These are phyloP conservation scores for Brassica incana DNA, from an alignment of 345 rosid genomes.

Conservation along the genomic window DNA sequence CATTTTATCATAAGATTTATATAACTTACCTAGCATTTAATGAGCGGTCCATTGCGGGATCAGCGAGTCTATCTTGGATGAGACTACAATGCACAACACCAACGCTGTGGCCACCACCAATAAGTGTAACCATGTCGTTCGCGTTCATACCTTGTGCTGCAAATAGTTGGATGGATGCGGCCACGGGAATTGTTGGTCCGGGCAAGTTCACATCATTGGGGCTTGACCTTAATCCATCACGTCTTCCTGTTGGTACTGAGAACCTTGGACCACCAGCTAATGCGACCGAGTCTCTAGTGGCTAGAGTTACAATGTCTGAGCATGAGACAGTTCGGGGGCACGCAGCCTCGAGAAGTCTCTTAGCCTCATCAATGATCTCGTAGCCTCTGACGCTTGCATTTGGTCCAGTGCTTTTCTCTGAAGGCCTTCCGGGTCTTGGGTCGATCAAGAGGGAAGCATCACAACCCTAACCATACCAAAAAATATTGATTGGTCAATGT, in stretches of 20 bases:
- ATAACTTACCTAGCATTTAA: slow-evolving; percentile 35
- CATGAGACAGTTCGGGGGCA: slow-evolving; percentile 39
- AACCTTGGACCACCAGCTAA: slow-evolving; percentile 61
- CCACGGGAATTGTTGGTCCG: slow-evolving; percentile 51
- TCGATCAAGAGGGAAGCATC: slow-evolving; percentile 42
- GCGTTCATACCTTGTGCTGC: slow-evolving; percentile 45
- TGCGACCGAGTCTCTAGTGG: slow-evolving; percentile 58
- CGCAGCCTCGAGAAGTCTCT: slow-evolving; percentile 33
- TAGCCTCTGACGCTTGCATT: slow-evolving; percentile 39
- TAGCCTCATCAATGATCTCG: slow-evolving; percentile 42
- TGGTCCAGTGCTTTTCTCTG: slow-evolving; percentile 42
- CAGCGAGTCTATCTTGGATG: slow-evolving; percentile 55
- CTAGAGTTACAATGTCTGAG: slow-evolving; percentile 50
- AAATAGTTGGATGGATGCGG: slow-evolving; percentile 44
- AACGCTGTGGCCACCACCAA: slow-evolving; percentile 73
- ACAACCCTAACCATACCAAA: slow-evolving; percentile 36
- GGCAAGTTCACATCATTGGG: slow-evolving; percentile 57
- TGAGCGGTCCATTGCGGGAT: slow-evolving; percentile 54
- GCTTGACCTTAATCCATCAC: slow-evolving; percentile 57
- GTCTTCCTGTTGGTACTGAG: slow-evolving; percentile 57
- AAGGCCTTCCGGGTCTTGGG: slow-evolving; percentile 38
- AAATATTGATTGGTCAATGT: not conserved
- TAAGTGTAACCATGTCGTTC: slow-evolving; percentile 65
- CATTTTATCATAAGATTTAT: not conserved
- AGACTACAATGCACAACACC: slow-evolving; percentile 67